Percentiles rank a stretch among this genome's conserved stretches.
Conservation (phyloP, 2,329 filamentous ascomycete species). For the Fusarium sp. region DNA sequence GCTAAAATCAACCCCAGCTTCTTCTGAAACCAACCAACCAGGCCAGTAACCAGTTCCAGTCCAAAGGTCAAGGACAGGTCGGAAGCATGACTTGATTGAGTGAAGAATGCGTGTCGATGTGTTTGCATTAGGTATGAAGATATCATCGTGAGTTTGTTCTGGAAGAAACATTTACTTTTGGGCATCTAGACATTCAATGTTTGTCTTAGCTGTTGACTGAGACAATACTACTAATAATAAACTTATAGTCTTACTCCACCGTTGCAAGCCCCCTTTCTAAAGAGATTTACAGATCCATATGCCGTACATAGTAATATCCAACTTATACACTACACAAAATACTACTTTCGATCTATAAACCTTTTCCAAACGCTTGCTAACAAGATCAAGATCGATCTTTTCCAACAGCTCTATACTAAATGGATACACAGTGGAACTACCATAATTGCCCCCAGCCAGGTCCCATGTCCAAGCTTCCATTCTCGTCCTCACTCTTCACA, state of each 20-base stretch:
- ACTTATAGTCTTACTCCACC: conserved; percentile 13
- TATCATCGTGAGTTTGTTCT: not conserved
- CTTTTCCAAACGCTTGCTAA: conserved; percentile 1
- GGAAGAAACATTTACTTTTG: not conserved
- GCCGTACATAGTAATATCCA: not conserved
- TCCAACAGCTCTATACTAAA: conserved; percentile 6
- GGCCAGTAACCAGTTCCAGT: not conserved
- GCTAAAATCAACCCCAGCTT: conserved; percentile 39
- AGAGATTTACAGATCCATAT: not conserved
- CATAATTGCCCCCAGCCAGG: not conserved
- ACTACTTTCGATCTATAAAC: conserved; percentile 17
- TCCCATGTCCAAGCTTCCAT: conserved; percentile 18
- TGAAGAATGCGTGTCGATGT: not conserved
- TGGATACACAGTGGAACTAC: conserved; percentile 4
- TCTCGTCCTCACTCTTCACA: conserved; percentile 4
- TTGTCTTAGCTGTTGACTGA: not conserved
- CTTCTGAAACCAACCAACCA: conserved; percentile 40
- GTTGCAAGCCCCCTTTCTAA: conserved; percentile 4
- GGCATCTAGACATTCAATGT: not conserved
- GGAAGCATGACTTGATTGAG: conserved; percentile 15
- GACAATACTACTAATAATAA: conserved; percentile 13
- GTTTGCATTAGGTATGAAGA: not conserved
- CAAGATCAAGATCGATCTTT: conserved; percentile 15
- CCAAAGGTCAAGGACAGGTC: not conserved
- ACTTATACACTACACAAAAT: conserved; percentile 10